phyloP scores from a whole-genome alignment of 2,329 filamentous ascomycete species.

The Arthroderma uncinatum region DNA sequence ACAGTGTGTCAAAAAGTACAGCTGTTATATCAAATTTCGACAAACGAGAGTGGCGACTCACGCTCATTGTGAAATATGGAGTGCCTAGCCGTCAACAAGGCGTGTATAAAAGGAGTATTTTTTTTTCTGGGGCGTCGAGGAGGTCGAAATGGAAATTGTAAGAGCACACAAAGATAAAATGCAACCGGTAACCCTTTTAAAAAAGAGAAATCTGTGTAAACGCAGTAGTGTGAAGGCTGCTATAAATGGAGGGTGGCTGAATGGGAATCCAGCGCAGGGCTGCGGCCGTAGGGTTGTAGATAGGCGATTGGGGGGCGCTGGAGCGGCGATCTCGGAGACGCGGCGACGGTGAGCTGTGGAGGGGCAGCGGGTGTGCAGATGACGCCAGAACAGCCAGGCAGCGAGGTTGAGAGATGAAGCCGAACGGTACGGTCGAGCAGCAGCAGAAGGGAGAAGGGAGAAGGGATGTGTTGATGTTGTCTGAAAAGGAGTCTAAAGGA shows the following conservation, averaged over 20 bases:
- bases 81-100: not conserved
- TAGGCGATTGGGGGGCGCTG: not conserved
- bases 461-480: not conserved
- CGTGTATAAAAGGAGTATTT: not conserved
- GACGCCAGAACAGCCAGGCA: not conserved
- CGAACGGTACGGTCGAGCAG: no score
- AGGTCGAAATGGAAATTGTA: not conserved
- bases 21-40: not conserved
- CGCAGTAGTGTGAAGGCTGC: not conserved
- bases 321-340: not conserved
- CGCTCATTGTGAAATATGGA: conserved; percentile 10
- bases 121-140: not conserved
- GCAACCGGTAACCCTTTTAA: not conserved
- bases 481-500: not conserved
- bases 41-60: conserved; percentile 8
- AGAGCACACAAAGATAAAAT: not conserved
- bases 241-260: conserved; percentile 1
- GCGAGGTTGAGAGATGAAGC: not conserved
- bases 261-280: not conserved
- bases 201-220: not conserved
- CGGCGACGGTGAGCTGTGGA: not conserved
- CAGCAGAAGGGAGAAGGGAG: not conserved
- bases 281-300: not conserved
- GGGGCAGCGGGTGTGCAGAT: not conserved
- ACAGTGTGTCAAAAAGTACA: not conserved